Conservation (phyloP, 2,329 filamentous ascomycete species). For the Leptographium procerum region DNA sequence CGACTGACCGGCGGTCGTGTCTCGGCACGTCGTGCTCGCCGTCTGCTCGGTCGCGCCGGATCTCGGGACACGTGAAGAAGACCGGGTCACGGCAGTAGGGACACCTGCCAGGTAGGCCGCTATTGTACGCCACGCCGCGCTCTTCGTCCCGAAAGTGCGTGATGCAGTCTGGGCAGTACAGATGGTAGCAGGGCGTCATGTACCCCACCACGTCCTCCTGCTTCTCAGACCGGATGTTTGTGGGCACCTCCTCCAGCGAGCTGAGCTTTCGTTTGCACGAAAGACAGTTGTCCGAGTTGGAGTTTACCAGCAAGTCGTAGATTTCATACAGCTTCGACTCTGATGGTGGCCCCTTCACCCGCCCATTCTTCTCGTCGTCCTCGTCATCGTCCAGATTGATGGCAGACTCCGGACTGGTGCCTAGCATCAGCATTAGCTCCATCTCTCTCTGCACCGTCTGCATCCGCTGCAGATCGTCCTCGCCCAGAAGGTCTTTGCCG, state of each 20-base stretch:
- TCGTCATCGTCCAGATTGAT: conserved; percentile 81
- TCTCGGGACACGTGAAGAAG: conserved; percentile 52
- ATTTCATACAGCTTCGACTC: conserved; percentile 74
- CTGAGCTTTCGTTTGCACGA: conserved; percentile 57
- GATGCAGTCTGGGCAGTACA: conserved; percentile 69
- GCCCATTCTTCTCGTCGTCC: conserved; percentile 31
- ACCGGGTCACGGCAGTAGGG: conserved; percentile 56
- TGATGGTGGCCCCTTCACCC: conserved; percentile 43
- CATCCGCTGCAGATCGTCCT: conserved; percentile 62
- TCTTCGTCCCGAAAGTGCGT: conserved; percentile 44
- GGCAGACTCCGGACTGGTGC: conserved; percentile 70
- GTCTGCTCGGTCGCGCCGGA: conserved; percentile 51
- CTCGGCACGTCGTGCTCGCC: conserved; percentile 44
- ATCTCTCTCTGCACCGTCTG: conserved; percentile 58
- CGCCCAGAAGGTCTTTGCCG: conserved; percentile 78
- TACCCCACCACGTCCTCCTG: conserved; percentile 59
- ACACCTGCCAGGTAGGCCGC: conserved; percentile 43
- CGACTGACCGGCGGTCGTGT: conserved; percentile 18
- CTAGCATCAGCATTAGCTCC: conserved; percentile 69
- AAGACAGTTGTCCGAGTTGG: conserved; percentile 62
- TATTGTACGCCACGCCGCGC: conserved; percentile 26
- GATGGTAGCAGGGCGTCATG: conserved; percentile 79
- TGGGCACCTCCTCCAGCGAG: conserved; percentile 25
- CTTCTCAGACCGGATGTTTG: conserved; percentile 38
- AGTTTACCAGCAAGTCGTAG: conserved; percentile 73